These are phyloP conservation scores for Apiospora pterosperma DNA, from an alignment of 2,329 filamentous ascomycete species.

Conservation along the genomic window DNA sequence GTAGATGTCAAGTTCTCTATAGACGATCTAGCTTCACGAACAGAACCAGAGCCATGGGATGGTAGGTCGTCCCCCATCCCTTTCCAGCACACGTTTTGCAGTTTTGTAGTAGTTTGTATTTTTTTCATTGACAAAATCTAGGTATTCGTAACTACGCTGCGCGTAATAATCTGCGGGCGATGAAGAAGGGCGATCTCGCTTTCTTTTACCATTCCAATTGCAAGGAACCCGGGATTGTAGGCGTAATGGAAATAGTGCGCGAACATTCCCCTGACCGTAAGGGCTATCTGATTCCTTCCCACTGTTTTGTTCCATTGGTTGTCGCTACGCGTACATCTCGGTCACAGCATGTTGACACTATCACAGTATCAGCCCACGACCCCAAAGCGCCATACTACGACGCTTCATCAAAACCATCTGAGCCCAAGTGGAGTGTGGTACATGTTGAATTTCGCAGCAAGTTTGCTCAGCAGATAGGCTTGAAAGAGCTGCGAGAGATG, in stretches of 20 bases:
- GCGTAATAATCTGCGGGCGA: slow-evolving; percentile 83
- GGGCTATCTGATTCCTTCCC: slow-evolving; percentile 20
- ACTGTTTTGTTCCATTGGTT: neutral
- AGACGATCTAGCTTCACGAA: slow-evolving; percentile 74
- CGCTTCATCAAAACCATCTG: slow-evolving; percentile 62
- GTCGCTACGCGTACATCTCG: neutral
- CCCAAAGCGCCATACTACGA: slow-evolving; percentile 79
- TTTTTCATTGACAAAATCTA: slow-evolving; percentile 9
- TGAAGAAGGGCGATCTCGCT: slow-evolving; percentile 87
- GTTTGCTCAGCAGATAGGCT: slow-evolving; percentile 65
- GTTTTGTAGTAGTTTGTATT: neutral
- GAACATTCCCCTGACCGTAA: slow-evolving; percentile 78
- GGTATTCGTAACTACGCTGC: slow-evolving; percentile 47
- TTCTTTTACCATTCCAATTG: slow-evolving; percentile 98
- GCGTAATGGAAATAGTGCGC: slow-evolving; percentile 82
- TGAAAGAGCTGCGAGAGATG: slow-evolving; percentile 68
- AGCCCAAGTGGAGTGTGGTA: slow-evolving; percentile 83
- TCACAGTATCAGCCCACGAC: slow-evolving; percentile 66
- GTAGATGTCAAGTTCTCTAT: slow-evolving; percentile 92
- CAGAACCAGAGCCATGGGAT: slow-evolving; percentile 84
- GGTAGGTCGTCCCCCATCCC: slow-evolving; percentile 61
- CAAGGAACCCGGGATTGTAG: slow-evolving; percentile 83
- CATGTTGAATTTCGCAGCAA: slow-evolving; percentile 86
- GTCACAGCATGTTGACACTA: slow-evolving; percentile 17
- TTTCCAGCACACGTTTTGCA: neutral